Base-by-base conservation (phyloP, 352 stramenopile genomes). In the Globisporangium nunn region DNA sequence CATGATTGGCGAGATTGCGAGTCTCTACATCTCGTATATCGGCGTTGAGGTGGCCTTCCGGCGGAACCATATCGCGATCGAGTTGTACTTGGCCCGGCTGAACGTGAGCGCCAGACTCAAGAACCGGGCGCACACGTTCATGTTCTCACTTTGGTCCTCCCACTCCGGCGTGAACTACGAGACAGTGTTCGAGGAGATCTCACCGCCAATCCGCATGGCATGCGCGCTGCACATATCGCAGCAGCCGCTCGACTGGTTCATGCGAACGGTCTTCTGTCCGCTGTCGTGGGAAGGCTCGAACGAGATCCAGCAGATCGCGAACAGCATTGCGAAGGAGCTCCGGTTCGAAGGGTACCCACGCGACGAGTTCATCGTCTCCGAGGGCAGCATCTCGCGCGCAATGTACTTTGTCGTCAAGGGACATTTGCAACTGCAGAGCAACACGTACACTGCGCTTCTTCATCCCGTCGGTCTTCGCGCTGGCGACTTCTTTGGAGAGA, bases 321-420 rank as follows among this genome's bases (percentile, higher is more conserved):
- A 52, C 1, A 63, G 64, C 3, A 68, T 85, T 8, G 75, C 80
- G 10, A 61, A 75, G 29, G 61, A 77, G 7, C 65, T 90, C 14
- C 70, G 65, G 18, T 87, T 86, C 41, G 71, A 88, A 58, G 65
- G 75, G 6, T 90, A 85, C 50, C 77, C 80, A 17, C 73, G 74
- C 15, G 77, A 83, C 47, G 80, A 90, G 35, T 75, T 52, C 11
- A 71, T 88, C 29, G 54, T 88, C 8, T 52, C 72, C 17, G 79
- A 90, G 68, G 77, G 79, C 4, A 82, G 66, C 33, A 79, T 90
- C 44, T 64, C 72, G 2, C 81, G 75, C 15, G 69, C 78, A n/a
- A 87, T 88, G 77, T 88, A 83, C 61, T 88, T 90, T 51, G 75
- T 90, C 17, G 66, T 83, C 8, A 75, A 78, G 47, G 79, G 79